These are phyloP conservation scores for Pleurostoma richardsiae DNA, from an alignment of 2,329 filamentous ascomycete species.

Conservation along the genomic window DNA sequence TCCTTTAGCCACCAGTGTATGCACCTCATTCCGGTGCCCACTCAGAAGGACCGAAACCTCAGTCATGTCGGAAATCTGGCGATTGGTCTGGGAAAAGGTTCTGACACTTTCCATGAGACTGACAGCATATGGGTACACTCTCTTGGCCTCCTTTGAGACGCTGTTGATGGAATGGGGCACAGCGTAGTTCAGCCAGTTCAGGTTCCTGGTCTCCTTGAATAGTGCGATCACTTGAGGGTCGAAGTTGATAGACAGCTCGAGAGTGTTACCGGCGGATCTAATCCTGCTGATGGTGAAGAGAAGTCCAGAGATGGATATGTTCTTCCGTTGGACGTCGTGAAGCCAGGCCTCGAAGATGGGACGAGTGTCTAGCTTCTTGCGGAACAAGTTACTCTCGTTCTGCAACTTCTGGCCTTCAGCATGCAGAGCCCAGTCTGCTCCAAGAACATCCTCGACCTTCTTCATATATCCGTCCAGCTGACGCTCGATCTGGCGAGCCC, in stretches of 20 bases:
- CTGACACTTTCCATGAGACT: conserved; percentile 99
- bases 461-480: conserved; percentile 97
- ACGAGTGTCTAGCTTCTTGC: conserved; percentile 90
- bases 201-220: conserved; percentile 96
- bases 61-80: conserved; percentile 78
- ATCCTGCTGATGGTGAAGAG: conserved; percentile 88
- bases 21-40: conserved; percentile 88
- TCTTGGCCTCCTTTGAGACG: conserved; percentile 96
- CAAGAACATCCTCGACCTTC: conserved; percentile 97
- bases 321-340: conserved; percentile 79
- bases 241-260: conserved; percentile 93
- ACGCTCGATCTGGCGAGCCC: conserved; percentile 93
- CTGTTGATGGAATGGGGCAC: conserved; percentile 93
- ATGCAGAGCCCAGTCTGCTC: conserved; percentile 90
- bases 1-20: conserved; percentile 77
- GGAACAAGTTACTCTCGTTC: conserved; percentile 86
- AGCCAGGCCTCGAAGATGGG: conserved; percentile 96
- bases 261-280: conserved; percentile 79
- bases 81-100: conserved; percentile 82
- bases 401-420: conserved; percentile 92
- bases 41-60: conserved; percentile 84
- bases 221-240: conserved; percentile 94
- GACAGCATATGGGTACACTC: conserved; percentile 95
- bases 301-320: conserved; percentile 86
- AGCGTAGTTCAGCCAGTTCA: conserved; percentile 91